A percentile compares a stretch with the other conserved stretches of the same genome.
phyloP scores from a whole-genome alignment of 306 rosid species.

The Cicer cuneatum region DNA sequence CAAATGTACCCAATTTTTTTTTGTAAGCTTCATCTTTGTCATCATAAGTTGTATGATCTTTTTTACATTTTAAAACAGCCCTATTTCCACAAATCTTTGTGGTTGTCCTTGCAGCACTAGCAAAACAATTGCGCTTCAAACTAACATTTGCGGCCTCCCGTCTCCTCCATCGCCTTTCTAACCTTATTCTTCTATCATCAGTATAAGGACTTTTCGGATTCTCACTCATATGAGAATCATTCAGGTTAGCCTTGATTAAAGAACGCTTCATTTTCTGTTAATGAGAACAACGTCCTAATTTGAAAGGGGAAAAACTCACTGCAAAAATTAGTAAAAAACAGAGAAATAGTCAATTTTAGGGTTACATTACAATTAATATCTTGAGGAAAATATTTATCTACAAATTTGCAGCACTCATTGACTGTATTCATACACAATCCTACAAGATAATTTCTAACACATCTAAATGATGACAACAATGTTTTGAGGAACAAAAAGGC shows the following conservation, averaged over 20 bases:
- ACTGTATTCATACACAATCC: neutral
- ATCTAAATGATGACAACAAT: neutral
- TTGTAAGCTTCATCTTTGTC: constrained; percentile 15
- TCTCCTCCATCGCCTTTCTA: constrained; percentile 59
- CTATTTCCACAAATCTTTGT: neutral
- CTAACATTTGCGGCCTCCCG: constrained; percentile 10
- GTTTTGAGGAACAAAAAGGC: constrained; percentile 2
- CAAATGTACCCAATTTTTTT: neutral
- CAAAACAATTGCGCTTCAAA: neutral
- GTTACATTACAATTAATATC: neutral
- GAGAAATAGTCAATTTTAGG: neutral
- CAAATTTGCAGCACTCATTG: neutral
- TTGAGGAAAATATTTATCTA: neutral
- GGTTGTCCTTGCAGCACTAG: constrained; percentile 15
- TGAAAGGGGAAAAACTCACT: neutral
- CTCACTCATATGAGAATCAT: constrained; percentile 13
- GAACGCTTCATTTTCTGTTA: constrained; percentile 35
- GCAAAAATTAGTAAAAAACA: neutral
- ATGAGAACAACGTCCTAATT: constrained; percentile 7
- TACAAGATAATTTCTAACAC: neutral
- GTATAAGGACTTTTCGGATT: neutral
- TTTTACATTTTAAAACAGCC: neutral
- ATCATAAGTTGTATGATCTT: constrained; percentile 8
- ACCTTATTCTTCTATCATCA: constrained; percentile 47
- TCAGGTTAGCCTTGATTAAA: neutral